Conservation (phyloP, 768 basidiomycete species). For the Lactifluus subvellereus region DNA sequence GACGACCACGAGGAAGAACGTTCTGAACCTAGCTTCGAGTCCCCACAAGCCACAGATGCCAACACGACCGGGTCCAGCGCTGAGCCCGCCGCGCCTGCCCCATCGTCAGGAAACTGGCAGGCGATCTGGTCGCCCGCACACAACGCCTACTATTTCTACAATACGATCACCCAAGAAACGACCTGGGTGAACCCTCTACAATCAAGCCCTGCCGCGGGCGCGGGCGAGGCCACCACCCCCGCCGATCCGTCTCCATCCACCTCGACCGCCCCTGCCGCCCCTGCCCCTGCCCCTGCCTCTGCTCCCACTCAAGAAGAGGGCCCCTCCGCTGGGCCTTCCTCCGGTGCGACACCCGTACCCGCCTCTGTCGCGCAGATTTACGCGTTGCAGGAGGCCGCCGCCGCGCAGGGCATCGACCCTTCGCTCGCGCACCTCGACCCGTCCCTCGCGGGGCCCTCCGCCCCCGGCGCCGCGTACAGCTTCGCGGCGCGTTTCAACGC, state of each 20-base stretch:
- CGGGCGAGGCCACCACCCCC: not conserved
- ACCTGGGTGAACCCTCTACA: conserved; percentile 80
- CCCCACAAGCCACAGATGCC: not conserved
- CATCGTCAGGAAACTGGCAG: conserved; percentile 50
- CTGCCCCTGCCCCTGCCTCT: conserved; percentile 29
- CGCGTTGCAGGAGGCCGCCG: conserved; percentile 62
- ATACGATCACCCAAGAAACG: conserved; percentile 66
- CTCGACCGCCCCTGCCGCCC: conserved; percentile 18
- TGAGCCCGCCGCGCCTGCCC: conserved; percentile 7
- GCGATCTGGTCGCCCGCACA: conserved; percentile 73
- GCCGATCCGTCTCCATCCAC: conserved; percentile 17
- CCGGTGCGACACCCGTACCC: conserved; percentile 26
- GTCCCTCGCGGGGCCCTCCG: conserved; percentile 40
- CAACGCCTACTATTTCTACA: conserved; percentile 84
- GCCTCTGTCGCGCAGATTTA: conserved; percentile 33
- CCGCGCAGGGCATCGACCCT: conserved; percentile 79
- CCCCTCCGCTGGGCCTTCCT: conserved; percentile 28
- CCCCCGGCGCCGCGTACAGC: conserved; percentile 36
- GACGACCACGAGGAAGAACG: not conserved
- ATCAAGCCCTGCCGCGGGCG: conserved; percentile 5
- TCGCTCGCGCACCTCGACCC: conserved; percentile 78
- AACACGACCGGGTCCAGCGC: not conserved
- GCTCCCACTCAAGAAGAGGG: conserved; percentile 22
- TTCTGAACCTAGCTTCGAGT: not conserved
- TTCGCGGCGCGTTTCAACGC: conserved; percentile 74